phyloP scores from a whole-genome alignment of 495 filamentous ascomycete genomes.

The Barbatosphaeria neglecta region DNA sequence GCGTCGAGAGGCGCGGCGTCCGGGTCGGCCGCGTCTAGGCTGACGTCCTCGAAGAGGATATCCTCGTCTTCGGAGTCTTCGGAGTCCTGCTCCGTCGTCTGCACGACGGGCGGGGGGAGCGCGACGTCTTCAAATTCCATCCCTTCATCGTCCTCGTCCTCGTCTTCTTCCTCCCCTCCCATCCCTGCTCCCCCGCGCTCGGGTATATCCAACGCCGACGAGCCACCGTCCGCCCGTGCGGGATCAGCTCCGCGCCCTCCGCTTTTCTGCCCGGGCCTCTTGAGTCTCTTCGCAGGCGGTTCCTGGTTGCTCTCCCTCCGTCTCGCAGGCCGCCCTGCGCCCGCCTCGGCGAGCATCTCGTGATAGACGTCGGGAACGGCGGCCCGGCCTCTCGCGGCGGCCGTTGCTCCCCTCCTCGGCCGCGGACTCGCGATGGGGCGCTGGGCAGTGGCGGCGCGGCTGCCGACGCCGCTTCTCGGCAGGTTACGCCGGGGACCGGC shows the following conservation, averaged over 20 bases:
- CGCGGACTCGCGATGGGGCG: neutral
- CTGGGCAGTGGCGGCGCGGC: neutral
- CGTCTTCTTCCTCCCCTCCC: constrained; percentile 4
- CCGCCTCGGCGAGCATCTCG: constrained; percentile 57
- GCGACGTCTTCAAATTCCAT: constrained; percentile 27
- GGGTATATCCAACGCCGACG: too few species aligned
- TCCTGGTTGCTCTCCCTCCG: constrained; percentile 8
- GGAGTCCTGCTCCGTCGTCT: constrained; percentile 14
- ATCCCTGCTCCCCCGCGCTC: too few species aligned
- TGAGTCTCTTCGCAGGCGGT: constrained; percentile 23
- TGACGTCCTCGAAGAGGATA: constrained; percentile 24
- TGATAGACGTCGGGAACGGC: constrained; percentile 45
- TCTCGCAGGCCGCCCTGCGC: constrained; percentile 23
- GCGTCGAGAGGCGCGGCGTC: constrained; percentile 3
- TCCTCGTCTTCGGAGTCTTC: constrained; percentile 24
- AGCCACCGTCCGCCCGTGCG: too few species aligned
- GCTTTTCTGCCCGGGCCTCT: constrained; percentile 26
- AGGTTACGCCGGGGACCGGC: neutral
- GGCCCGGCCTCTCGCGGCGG: too few species aligned
- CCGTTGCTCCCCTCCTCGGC: neutral
- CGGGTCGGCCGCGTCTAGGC: constrained; percentile 10
- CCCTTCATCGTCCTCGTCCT: constrained; percentile 20
- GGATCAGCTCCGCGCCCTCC: constrained; percentile 2
- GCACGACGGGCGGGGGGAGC: constrained; percentile 12
- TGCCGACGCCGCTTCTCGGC: neutral